Evolutionary conservation across 345 rosid genomes (phyloP).

Genomic region (Durio zibethinus): DNA sequence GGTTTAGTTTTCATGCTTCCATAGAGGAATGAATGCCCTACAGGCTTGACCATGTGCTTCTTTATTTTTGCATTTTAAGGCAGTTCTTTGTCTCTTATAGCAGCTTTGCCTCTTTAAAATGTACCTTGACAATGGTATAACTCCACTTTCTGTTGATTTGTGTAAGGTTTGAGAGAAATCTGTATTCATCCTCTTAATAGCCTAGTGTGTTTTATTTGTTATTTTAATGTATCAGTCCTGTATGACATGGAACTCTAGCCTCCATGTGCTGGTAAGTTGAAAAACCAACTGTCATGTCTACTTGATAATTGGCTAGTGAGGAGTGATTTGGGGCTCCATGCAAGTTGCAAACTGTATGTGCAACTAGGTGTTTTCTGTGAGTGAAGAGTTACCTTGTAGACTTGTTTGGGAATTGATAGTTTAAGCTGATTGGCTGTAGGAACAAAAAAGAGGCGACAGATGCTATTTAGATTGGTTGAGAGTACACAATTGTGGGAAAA

Average conservation of each 20-base stretch:
- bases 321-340: background rate
- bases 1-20: background rate
- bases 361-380: background rate
- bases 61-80: background rate
- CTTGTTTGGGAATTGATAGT: background rate
- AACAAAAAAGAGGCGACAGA: background rate
- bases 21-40: background rate
- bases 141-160: background rate
- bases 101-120: background rate
- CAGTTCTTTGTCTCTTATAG: background rate
- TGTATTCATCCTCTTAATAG: background rate
- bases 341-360: background rate
- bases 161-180: background rate
- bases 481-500: background rate
- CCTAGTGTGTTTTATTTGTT: no score
- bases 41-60: background rate
- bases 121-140: background rate
- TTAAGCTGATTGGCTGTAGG: background rate
- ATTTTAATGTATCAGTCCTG: background rate
- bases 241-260: background rate
- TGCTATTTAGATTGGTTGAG: background rate
- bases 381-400: background rate
- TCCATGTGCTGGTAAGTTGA: background rate
- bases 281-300: background rate
- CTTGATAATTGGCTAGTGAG: background rate